phyloP scores from a whole-genome alignment of 2,329 filamentous ascomycete species.

The Phialophora tarda region DNA sequence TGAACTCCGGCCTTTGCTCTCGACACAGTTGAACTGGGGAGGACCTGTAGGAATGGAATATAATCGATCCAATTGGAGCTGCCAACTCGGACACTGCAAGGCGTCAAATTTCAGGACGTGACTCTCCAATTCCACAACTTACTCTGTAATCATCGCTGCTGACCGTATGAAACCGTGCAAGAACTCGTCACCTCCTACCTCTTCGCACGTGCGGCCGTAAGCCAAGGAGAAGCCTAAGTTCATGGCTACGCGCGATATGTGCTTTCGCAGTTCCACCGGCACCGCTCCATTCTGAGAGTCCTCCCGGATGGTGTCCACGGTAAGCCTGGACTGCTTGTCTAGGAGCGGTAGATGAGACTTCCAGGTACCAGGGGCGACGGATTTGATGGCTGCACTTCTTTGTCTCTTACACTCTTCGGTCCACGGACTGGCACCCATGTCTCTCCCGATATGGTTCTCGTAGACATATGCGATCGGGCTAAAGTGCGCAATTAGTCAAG shows the following conservation, averaged over 20 bases:
- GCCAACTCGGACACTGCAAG: background rate
- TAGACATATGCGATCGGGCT: too few relatives aligned
- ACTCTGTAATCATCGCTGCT: too few relatives aligned
- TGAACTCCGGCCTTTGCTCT: background rate
- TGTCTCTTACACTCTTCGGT: background rate
- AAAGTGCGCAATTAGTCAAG: too few relatives aligned
- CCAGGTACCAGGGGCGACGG: constrained; percentile 6
- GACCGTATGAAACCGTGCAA: background rate
- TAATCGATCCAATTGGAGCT: constrained; percentile 8
- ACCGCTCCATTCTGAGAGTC: constrained; percentile 5
- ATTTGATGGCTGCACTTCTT: constrained; percentile 5
- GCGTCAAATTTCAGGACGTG: too few relatives aligned
- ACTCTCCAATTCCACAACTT: too few relatives aligned
- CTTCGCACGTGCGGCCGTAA: constrained; percentile 6
- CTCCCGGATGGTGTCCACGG: background rate
- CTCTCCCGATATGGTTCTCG: too few relatives aligned
- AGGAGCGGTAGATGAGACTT: background rate
- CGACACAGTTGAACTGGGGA: background rate
- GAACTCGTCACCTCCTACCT: constrained; percentile 5
- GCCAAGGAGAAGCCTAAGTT: constrained; percentile 9
- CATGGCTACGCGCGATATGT: constrained; percentile 1
- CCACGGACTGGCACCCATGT: too few relatives aligned
- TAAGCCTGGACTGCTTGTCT: too few relatives aligned
- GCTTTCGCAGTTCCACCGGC: constrained; percentile 7
- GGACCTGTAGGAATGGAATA: constrained; percentile 7